Conservation (phyloP, 352 stramenopile genomes). For the Pythium rhizo-oryzae region DNA sequence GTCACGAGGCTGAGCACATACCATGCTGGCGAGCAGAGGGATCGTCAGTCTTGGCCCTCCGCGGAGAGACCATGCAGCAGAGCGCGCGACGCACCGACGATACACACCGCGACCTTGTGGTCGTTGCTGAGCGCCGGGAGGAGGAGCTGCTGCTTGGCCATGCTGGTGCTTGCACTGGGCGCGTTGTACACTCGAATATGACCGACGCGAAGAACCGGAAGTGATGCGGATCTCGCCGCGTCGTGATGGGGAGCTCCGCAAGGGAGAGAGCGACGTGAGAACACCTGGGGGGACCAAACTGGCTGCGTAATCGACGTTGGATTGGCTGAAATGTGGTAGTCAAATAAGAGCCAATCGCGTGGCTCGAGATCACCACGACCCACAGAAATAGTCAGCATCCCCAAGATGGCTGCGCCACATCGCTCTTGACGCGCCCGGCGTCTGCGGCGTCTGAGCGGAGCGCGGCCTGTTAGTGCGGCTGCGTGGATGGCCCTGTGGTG, state of each 20-base stretch:
- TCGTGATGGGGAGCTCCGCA: neutral
- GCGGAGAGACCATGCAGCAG: too few species aligned
- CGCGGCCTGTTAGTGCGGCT: neutral
- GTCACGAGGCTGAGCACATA: constrained; percentile 81
- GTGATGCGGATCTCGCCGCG: neutral
- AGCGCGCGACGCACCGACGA: constrained; percentile 42
- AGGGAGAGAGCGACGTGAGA: neutral
- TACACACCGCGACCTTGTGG: constrained; percentile 65
- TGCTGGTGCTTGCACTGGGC: neutral
- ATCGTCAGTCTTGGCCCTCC: too few species aligned
- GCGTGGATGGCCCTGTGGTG: constrained; percentile 16
- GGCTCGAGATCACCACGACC: neutral
- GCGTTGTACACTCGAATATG: too few species aligned
- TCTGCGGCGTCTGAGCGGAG: too few species aligned
- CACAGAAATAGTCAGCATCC: constrained; percentile 20
- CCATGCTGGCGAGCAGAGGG: constrained; percentile 44
- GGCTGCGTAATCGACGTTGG: neutral
- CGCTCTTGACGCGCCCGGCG: neutral
- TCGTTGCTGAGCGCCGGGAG: constrained; percentile 34
- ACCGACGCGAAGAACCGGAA: too few species aligned
- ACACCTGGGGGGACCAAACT: constrained; percentile 6
- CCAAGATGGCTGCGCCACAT: neutral
- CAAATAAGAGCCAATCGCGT: constrained; percentile 8
- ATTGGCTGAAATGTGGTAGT: constrained; percentile 5
- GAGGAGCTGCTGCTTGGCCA: constrained; percentile 14